phyloP scores from a whole-genome alignment of 2,329 filamentous ascomycete species.

The Xylaria sp. region DNA sequence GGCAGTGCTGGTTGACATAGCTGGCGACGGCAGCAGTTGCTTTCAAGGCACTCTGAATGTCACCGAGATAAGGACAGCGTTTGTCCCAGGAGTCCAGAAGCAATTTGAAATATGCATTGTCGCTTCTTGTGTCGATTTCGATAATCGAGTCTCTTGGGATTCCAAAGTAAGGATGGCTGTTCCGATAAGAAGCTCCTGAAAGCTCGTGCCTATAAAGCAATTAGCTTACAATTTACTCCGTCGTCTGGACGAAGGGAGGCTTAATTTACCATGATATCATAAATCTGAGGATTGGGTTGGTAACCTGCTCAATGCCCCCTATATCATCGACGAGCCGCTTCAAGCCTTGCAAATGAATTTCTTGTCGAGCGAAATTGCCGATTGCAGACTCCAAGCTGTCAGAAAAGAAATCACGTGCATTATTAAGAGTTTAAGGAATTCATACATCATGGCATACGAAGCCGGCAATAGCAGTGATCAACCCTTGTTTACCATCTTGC shows the following conservation, averaged over 20 bases:
- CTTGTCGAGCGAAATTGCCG: constrained; percentile 44
- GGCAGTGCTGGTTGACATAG: constrained; percentile 42
- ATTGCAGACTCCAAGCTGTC: constrained; percentile 31
- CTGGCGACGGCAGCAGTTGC: constrained; percentile 44
- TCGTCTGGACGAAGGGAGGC: no score
- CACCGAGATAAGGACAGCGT: constrained; percentile 40
- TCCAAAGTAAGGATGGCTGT: constrained; percentile 40
- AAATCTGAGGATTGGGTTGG: constrained; percentile 40
- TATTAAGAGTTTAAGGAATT: neutral
- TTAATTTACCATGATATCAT: constrained; percentile 46
- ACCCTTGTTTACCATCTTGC: constrained; percentile 39
- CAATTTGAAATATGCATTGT: constrained; percentile 39
- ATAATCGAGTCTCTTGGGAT: constrained; percentile 39
- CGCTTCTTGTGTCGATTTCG: constrained; percentile 38
- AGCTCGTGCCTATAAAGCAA: constrained; percentile 42
- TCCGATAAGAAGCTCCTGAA: constrained; percentile 43
- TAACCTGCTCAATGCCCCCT: constrained; percentile 43
- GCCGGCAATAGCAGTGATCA: constrained; percentile 44
- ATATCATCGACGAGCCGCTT: constrained; percentile 42
- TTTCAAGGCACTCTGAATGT: constrained; percentile 42
- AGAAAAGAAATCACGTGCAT: constrained; percentile 1
- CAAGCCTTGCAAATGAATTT: constrained; percentile 44
- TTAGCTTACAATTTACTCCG: constrained; percentile 5
- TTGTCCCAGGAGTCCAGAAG: constrained; percentile 42
- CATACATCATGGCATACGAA: constrained; percentile 45